Evolutionary conservation across 2,329 filamentous ascomycete genomes (phyloP).

Genomic region (Colletotrichum agaves): DNA sequence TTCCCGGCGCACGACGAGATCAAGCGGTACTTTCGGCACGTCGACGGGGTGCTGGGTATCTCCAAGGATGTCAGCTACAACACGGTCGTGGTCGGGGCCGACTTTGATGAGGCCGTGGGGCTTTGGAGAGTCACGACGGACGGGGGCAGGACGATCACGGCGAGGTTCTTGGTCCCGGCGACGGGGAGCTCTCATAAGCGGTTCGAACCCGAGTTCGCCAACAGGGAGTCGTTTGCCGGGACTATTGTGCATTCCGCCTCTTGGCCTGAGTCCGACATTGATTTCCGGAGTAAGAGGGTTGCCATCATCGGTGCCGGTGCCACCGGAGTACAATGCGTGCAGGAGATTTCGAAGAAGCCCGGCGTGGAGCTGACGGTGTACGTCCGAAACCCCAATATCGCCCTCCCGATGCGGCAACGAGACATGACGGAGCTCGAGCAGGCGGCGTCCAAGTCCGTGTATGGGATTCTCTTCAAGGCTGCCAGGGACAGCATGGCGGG

Average conservation of each 20-base stretch:
- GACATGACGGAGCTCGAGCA: conserved; percentile 57
- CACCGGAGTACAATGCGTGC: conserved; percentile 45
- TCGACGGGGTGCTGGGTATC: conserved; percentile 55
- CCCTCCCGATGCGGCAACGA: conserved; percentile 66
- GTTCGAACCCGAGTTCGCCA: conserved; percentile 49
- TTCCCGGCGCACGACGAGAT: conserved; percentile 55
- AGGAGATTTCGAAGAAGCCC: conserved; percentile 47
- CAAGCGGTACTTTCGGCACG: conserved; percentile 57
- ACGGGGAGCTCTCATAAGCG: conserved; percentile 58
- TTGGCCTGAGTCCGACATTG: conserved; percentile 41
- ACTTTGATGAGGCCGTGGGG: conserved; percentile 49
- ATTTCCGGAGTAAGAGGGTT: conserved; percentile 42
- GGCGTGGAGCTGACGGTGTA: conserved; percentile 56
- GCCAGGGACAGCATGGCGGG: conserved; percentile 60
- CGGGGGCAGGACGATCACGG: conserved; percentile 50
- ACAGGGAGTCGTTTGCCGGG: conserved; percentile 46
- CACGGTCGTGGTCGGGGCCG: conserved; percentile 52
- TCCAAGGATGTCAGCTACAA: conserved; percentile 57
- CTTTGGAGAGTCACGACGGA: conserved; percentile 57
- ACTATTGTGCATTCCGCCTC: conserved; percentile 43
- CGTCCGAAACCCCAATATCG: conserved; percentile 68
- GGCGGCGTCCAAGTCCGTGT: conserved; percentile 49
- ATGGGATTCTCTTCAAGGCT: conserved; percentile 54
- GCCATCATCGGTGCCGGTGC: conserved; percentile 47
- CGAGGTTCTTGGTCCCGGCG: conserved; percentile 57